Base-by-base conservation (phyloP, 306 rosid genomes). In the Casuarina glauca region DNA sequence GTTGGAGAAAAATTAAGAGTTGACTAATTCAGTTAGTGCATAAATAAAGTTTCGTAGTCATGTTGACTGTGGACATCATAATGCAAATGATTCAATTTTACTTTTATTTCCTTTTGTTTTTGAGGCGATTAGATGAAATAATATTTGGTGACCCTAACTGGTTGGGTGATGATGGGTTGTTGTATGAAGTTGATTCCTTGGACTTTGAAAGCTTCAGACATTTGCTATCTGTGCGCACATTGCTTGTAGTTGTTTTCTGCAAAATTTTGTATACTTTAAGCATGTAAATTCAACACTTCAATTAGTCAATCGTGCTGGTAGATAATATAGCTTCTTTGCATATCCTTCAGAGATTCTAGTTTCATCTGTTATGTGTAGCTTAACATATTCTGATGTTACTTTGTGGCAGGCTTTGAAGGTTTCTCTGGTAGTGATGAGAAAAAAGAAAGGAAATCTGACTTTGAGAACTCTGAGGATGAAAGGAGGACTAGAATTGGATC, bases 401-500 rank as follows among this genome's bases (percentile, higher is more conserved):
- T 26, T 74, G 69, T 61, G 63, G 17, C 80, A 94, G 98, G 98
- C 84, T 95, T 95, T 81, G 98, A 92, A 86, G 97, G 98, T 3
- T 91, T 87, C 82, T 95, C 90, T 49, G 98, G 97, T n/a, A 90
- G 91, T 63, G 99, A 95, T 41, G 99, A 93, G 88, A 91, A 83
- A 74, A 87, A 88, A 61, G 99, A 95, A 46, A 84, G 97, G 79
- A 92, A 86, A 86, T 95, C 97, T 74, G 98, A 95, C 72, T 95
- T 95, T 72, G 97, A 95, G 73, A 89, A 92, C 79, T 90, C 98
- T 2, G 97, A 94, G 87, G 98, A 94, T 78, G 98, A 94, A 68
- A 89, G 98, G 76, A 90, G 91, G 78, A 86, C 93, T 16, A 91
- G 97, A 81, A 95, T 91, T 16, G 98, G 98, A 15, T 91, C 97